Base-by-base conservation (phyloP, 257 asterid genomes). In the Fraxinus americana region DNA sequence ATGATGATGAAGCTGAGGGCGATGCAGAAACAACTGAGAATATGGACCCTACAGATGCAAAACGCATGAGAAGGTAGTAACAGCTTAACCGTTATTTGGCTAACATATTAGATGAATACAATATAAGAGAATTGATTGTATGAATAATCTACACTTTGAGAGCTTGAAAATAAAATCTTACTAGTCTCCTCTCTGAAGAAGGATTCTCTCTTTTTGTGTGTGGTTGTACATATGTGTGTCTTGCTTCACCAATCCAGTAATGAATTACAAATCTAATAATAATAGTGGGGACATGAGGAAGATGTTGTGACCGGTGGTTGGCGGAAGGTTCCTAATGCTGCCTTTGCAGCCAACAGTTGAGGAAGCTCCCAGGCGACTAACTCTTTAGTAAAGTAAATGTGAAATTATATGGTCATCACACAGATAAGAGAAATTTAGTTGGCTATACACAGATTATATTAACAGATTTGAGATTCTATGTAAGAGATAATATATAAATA, bases 1-100 rank as follows among this genome's bases (percentile, higher is more conserved):
- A 96, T 86, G 98, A 93, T 71, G 98, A 96, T 81, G 99, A 96
- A 57, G 87, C 81, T 57, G 99, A 95, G 79, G 97, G 94, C 75
- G 99, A 93, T 82, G 80, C 81, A 77, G 98, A 92, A 77, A 78
- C 86, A 70, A 85, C 85, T 83, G 89, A 87, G 41, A 91, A 87
- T 75, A 81, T 39, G 88, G 90, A 86, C 69, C 92, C 96, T 68
- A 45, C 96, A 23, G 93, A 93, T 87, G 91, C 88, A 52, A 96
- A 92, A 82, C 98, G 98, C 43, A 77, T 90, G 86, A 89, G 99
- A 85, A 96, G 99, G 99, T 96, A 87, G 57, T 85, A 63, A 27
- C 52, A 39, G 12, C 82, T 73, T n/a, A 35, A 73, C 67, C 32
- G 69, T 27, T 73, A 68, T 41, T 48, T 71, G 16, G 17, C 21